Percentiles rank a stretch among this genome's conserved stretches.
Conservation (phyloP, 2,329 filamentous ascomycete genomes). For the Phyllosticta paracitricarpa region DNA sequence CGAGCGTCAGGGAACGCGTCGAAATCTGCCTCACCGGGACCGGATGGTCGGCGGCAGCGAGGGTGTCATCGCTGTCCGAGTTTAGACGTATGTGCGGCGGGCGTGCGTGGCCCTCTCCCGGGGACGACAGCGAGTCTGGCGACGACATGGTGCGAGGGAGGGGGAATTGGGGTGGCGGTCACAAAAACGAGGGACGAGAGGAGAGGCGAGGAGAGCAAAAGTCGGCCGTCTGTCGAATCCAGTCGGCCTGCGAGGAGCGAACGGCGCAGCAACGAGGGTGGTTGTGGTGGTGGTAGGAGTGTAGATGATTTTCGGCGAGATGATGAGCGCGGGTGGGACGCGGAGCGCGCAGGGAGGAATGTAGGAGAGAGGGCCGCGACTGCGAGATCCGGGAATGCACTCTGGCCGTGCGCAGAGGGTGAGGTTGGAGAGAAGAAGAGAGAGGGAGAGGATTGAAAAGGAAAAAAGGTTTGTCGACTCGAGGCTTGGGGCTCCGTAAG, state of each 20-base stretch:
- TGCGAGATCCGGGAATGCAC: neutral
- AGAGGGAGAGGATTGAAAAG: neutral
- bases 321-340: neutral
- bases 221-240: neutral
- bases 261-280: neutral
- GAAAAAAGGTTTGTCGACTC: neutral
- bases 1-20: conserved; percentile 32
- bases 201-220: neutral
- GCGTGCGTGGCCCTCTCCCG: conserved; percentile 15
- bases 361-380: neutral
- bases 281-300: too few species aligned
- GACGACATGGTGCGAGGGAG: conserved; percentile 7
- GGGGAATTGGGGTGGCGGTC: neutral
- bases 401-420: neutral
- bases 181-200: neutral
- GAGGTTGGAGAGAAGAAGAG: neutral
- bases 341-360: neutral
- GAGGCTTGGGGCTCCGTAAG: neutral
- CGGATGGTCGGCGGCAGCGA: conserved; percentile 30
- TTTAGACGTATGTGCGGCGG: conserved; percentile 56
- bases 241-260: neutral
- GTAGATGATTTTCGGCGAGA: neutral
- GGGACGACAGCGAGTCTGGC: conserved; percentile 11
- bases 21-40: conserved; percentile 31
- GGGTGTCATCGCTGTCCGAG: conserved; percentile 45